These are phyloP conservation scores for Coemansia sp. DNA, from an alignment of 192 early-diverging fungal species.

Conservation along the genomic window DNA sequence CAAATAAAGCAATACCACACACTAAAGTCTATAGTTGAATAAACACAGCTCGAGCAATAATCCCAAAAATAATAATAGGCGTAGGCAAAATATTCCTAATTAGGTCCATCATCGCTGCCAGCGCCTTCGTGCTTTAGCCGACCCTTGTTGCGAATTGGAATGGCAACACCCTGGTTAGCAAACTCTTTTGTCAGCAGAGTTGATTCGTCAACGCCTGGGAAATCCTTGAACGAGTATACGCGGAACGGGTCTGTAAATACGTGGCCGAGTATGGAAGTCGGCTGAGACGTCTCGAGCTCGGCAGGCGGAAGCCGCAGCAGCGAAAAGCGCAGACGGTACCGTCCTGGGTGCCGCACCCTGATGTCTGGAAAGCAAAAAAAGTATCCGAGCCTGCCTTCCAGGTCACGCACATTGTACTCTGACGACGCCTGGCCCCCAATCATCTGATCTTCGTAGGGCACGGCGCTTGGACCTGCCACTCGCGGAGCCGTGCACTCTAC, in stretches of 20 bases:
- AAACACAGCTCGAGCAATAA: too few relatives aligned
- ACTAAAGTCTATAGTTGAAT: too few relatives aligned
- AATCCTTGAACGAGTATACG: conserved; percentile 38
- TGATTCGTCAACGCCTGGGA: conserved; percentile 43
- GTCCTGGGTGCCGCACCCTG: conserved; percentile 23
- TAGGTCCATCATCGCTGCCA: not conserved
- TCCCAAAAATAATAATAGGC: too few relatives aligned
- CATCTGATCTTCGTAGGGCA: conserved; percentile 2
- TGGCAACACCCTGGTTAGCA: conserved; percentile 27
- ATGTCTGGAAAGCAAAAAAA: conserved; percentile 48
- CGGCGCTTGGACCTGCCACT: conserved; percentile 1
- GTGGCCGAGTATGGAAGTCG: conserved; percentile 9
- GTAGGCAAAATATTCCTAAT: too few relatives aligned
- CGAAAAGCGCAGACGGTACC: conserved; percentile 36
- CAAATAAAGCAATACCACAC: too few relatives aligned
- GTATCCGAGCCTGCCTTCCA: conserved; percentile 19
- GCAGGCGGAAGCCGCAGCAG: conserved; percentile 29
- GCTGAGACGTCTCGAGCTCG: not conserved
- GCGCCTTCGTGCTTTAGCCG: conserved; percentile 23
- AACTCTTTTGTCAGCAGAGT: conserved; percentile 34
- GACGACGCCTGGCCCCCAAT: conserved; percentile 23
- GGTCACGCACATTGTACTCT: conserved; percentile 17
- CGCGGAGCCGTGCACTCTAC: conserved; percentile 11
- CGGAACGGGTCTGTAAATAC: conserved; percentile 29
- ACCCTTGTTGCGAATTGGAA: conserved; percentile 47